Evolutionary conservation across 345 rosid species (phyloP), one percentile per base, ranked within the genome.

Genomic region (Citrus mangshanensis): DNA sequence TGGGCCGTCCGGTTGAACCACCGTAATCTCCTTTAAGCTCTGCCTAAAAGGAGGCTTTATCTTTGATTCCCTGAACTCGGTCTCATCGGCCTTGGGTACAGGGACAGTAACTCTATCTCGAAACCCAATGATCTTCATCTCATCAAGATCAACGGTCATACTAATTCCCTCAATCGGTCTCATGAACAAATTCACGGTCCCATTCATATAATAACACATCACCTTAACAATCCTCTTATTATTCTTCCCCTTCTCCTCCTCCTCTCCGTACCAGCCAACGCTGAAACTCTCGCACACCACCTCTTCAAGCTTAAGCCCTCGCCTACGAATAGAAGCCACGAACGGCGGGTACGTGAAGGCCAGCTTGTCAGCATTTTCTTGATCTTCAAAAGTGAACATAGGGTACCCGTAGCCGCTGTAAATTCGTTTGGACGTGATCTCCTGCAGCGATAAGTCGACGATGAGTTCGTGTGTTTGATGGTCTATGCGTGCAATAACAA

Each of bases 1-100:
- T 13, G 90, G 88, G 30, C 88, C 88, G 56, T 83, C 72, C 4
- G 84, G 88, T n/a, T 85, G 87, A 25, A 78, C 80, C 30, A 87
- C 70, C 5, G 77, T 28, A 72, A 85, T 80, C 9, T 73, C 68
- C 18, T 81, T 85, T 77, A 84, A 46, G 12, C 34, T 34, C 7
- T 75, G 76, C 30, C 66, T 69, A 38, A 77, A 77, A 1, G 82
- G 86, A 0, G 78, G 78, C 49, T 63, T 69, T 22, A 78, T 83
- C 79, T 63, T 7, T 0, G 88, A 85, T 64, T 46, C 86, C 73
- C 90, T 85, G 61, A 75, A 83, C 4, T 87, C 90, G 8, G 90
- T 87, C 18, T 84, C 85, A 7, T 70, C 78, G 1, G 84, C 81
- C 61, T 87, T 85, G 0, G 90, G 90, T 4, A 85, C 78, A 2